A percentile compares a stretch with the other conserved stretches of the same genome.
These are phyloP conservation scores for Ophiostoma sp. DNA, from an alignment of 2,329 filamentous ascomycete species.

Conservation along the genomic window DNA sequence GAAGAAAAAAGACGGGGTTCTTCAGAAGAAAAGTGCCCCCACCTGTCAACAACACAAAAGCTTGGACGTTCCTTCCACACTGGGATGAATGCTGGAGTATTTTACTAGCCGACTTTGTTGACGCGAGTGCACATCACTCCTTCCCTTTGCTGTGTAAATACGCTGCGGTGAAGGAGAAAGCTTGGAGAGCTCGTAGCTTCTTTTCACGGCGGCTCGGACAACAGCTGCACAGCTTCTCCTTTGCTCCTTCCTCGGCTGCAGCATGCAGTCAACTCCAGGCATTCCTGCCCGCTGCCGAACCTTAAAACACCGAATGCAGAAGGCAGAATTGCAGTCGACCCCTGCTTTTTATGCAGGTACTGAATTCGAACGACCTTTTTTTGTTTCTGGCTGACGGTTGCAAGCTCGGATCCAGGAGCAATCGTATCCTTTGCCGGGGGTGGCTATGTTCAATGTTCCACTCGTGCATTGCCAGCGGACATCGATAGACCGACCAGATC, in stretches of 20 bases:
- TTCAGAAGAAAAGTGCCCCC: neutral
- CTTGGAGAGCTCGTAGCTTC: neutral
- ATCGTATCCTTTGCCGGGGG: neutral
- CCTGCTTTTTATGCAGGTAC: constrained; percentile 24
- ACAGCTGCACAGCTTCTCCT: neutral
- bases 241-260: constrained; percentile 13
- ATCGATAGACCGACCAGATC: neutral
- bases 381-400: constrained; percentile 1
- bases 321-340: neutral
- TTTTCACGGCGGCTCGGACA: neutral
- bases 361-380: neutral
- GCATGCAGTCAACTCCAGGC: neutral
- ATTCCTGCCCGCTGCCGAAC: constrained; percentile 16
- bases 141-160: neutral
- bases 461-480: neutral
- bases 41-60: constrained; percentile 3
- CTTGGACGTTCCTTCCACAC: neutral
- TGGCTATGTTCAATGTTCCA: constrained; percentile 8
- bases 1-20: neutral
- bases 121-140: neutral
- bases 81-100: neutral
- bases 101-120: neutral
- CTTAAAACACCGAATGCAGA: constrained; percentile 17
- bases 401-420: neutral
- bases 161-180: neutral